Base-by-base conservation (phyloP, 768 basidiomycete genomes). In the Tulasnella sp. region DNA sequence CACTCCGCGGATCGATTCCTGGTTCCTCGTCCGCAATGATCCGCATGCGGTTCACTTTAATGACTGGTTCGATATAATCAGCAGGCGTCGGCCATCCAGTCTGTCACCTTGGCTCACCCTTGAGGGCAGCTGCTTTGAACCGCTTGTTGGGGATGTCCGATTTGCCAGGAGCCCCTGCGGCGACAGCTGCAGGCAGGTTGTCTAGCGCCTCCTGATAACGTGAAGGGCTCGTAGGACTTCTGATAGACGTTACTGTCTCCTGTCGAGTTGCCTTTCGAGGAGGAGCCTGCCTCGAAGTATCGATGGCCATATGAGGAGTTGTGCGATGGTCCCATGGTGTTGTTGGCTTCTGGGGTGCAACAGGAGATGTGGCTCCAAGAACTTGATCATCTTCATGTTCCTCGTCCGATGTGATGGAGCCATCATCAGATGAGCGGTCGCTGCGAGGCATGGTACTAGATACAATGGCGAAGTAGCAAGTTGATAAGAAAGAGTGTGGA, bases 361-460 rank as follows among this genome's bases (percentile, higher is more conserved):
- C 46, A 29, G 57, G 29, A 31, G 57, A 59, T 11, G 57, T 59
- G 29, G 57, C 45, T 10, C 64, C 31, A 5, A 49, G n/a, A 34
- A 25, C 50, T 19, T 30, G n/a, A 29, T 44, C 27, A 43, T 25
- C 44, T 19, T 51, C 31, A 19, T n/a, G n/a, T n/a, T n/a, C n/a
- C n/a, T n/a, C n/a, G n/a, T n/a, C n/a, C n/a, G n/a, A n/a, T n/a
- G n/a, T n/a, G n/a, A n/a, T n/a, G n/a, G n/a, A n/a, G n/a, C n/a
- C n/a, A n/a, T n/a, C n/a, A n/a, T n/a, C n/a, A n/a, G n/a, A n/a
- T n/a, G n/a, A n/a, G n/a, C n/a, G n/a, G n/a, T n/a, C n/a, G n/a
- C n/a, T n/a, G n/a, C n/a, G n/a, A n/a, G n/a, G n/a, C n/a, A n/a
- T n/a, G n/a, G n/a, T n/a, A n/a, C n/a, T n/a, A n/a, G n/a, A n/a